Percentiles rank a stretch among this genome's conserved stretches.
Evolutionary conservation across 2,329 filamentous ascomycete species (phyloP).

Genomic region (Geosmithia putterillii): DNA sequence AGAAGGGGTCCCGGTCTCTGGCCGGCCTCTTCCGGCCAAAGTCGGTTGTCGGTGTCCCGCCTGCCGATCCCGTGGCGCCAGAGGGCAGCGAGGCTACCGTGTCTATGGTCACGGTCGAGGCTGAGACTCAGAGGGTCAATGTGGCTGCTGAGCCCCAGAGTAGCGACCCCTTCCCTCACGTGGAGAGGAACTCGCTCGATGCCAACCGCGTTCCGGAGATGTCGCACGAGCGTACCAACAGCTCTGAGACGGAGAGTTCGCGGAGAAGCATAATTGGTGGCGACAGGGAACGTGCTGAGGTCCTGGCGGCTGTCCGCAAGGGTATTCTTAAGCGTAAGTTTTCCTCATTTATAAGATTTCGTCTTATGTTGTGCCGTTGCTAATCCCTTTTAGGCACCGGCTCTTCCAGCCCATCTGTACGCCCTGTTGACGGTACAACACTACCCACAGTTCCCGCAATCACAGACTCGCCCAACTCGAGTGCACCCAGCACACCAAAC

Average conservation of each 20-base stretch:
- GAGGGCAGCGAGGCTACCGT: slow-evolving; percentile 71
- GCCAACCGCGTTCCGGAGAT: slow-evolving; percentile 35
- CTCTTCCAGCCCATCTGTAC: slow-evolving; percentile 55
- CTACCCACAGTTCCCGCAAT: slow-evolving; percentile 50
- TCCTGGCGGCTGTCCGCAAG: slow-evolving; percentile 84
- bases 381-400: slow-evolving; percentile 29
- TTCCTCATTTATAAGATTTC: neutral
- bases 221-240: slow-evolving; percentile 37
- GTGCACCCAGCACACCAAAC: slow-evolving; percentile 75
- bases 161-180: slow-evolving; percentile 62
- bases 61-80: slow-evolving; percentile 52
- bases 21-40: slow-evolving; percentile 93
- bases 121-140: slow-evolving; percentile 74
- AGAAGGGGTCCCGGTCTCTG: slow-evolving; percentile 80
- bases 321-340: slow-evolving; percentile 81
- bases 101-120: slow-evolving; percentile 92
- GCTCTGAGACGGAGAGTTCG: slow-evolving; percentile 48
- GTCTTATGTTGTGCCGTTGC: neutral
- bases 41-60: slow-evolving; percentile 68
- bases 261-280: slow-evolving; percentile 86
- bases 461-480: slow-evolving; percentile 72
- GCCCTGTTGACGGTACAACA: slow-evolving; percentile 45
- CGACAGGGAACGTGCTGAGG: slow-evolving; percentile 81
- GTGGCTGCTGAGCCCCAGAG: slow-evolving; percentile 59
- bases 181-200: slow-evolving; percentile 75